A percentile compares a stretch with the other conserved stretches of the same genome.
Conservation (phyloP, 768 basidiomycete genomes). For the Pulveroboletus ravenelii region DNA sequence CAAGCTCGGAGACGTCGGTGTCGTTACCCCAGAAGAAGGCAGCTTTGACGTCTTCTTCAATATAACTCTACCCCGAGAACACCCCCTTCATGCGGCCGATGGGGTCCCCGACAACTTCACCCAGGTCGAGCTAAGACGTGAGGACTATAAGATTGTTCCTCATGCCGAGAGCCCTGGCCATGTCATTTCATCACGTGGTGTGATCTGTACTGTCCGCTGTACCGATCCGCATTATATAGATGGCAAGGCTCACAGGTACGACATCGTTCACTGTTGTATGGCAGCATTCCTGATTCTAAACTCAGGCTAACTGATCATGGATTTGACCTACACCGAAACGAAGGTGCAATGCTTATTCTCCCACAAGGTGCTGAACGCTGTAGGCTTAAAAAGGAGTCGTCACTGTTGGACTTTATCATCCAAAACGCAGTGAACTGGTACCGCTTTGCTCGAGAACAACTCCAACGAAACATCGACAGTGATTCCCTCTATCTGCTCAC, state of each 20-base stretch:
- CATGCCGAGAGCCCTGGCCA: background rate
- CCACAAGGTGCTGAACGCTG: background rate
- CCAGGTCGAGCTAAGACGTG: no score
- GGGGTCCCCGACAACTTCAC: background rate
- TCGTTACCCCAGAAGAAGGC: no score
- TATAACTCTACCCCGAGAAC: background rate
- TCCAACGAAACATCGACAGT: background rate
- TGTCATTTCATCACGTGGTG: background rate
- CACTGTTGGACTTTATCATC: background rate
- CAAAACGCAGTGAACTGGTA: background rate
- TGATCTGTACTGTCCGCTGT: no score
- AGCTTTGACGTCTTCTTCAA: background rate
- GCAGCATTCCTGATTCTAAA: background rate
- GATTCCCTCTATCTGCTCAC: background rate
- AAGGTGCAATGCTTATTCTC: no score
- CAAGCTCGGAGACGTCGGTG: no score
- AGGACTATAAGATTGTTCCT: no score
- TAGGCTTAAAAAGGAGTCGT: background rate
- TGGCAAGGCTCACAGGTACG: no score
- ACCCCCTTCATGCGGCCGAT: background rate
- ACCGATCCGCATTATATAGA: no score
- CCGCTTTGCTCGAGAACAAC: background rate
- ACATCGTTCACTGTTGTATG: no score
- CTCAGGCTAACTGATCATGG: background rate
- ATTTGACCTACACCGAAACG: background rate